Percentiles rank a stretch among this genome's conserved stretches.
These are phyloP conservation scores for Eimeria acervulina DNA, from an alignment of 169 alveolate genomes.

Conservation along the genomic window DNA sequence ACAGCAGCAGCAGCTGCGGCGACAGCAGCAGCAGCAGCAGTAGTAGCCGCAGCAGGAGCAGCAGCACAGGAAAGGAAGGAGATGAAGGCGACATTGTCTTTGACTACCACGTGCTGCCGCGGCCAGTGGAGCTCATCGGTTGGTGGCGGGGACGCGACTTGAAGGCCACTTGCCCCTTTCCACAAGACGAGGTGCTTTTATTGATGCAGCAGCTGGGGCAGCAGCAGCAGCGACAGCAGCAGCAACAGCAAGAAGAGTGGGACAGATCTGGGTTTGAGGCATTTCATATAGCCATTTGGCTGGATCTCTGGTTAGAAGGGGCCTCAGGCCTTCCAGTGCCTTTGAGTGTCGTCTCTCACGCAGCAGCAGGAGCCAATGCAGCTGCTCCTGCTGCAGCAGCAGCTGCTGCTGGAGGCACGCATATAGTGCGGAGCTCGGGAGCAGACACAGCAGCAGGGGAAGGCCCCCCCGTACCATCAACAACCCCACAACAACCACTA, in stretches of 20 bases:
- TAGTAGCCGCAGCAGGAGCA: conserved; percentile 12
- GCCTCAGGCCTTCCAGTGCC: conserved; percentile 58
- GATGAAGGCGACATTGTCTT: not conserved
- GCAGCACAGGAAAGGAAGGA: not conserved
- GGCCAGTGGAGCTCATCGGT: conserved; percentile 23
- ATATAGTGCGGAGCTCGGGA: not conserved
- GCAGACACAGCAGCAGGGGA: conserved; percentile 58
- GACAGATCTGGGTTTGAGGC: not conserved
- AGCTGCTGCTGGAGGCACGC: not conserved
- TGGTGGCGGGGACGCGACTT: conserved; percentile 60
- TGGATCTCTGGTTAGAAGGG: conserved; percentile 56
- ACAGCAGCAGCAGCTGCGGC: not conserved
- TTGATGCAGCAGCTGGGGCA: not conserved
- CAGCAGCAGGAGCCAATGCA: not conserved
- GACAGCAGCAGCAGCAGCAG: not conserved
- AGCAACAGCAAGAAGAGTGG: not conserved
- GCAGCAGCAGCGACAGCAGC: conserved; percentile 21
- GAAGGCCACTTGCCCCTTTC: conserved; percentile 28
- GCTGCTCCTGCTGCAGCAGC: conserved; percentile 2
- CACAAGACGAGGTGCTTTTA: not conserved
- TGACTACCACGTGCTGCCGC: conserved; percentile 76
- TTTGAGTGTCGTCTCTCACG: not conserved
- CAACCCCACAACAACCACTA: not conserved
- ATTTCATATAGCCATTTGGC: not conserved
- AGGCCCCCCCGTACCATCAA: conserved; percentile 27